A percentile compares a stretch with the other conserved stretches of the same genome.
Evolutionary conservation across 169 alveolate species (phyloP).

Genomic region (Theileria sp.): DNA sequence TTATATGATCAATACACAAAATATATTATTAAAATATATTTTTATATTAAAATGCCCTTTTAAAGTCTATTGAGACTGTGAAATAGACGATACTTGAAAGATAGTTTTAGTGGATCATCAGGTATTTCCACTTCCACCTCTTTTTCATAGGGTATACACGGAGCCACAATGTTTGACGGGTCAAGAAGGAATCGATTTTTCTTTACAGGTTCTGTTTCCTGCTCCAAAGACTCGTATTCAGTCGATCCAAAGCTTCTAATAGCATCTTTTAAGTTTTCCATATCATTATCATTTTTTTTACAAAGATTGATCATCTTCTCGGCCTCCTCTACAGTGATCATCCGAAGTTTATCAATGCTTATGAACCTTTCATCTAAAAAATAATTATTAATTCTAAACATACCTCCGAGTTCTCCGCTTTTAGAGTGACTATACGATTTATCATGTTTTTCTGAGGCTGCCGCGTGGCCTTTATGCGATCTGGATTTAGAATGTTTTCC

Average conservation of each 20-base stretch:
- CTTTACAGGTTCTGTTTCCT: not conserved
- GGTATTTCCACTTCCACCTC: constrained; percentile 22
- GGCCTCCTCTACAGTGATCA: constrained; percentile 56
- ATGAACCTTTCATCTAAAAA: not conserved
- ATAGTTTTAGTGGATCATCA: constrained; percentile 36
- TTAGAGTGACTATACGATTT: not conserved
- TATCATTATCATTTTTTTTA: constrained; percentile 28
- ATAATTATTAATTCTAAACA: not conserved
- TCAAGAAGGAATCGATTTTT: constrained; percentile 22
- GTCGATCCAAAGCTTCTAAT: constrained; percentile 10
- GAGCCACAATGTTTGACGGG: constrained; percentile 58
- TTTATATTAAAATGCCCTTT: not conserved
- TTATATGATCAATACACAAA: not conserved
- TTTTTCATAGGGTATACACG: not conserved
- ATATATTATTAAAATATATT: constrained; percentile 9
- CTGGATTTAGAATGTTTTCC: not conserved
- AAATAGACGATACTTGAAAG: constrained; percentile 44
- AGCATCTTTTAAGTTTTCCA: constrained; percentile 29
- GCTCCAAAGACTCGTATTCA: constrained; percentile 4
- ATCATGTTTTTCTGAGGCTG: constrained; percentile 7
- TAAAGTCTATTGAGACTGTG: not conserved
- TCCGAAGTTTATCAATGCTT: constrained; percentile 19
- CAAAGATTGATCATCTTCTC: constrained; percentile 51
- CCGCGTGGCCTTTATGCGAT: not conserved
- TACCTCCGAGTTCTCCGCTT: not conserved